Conservation (phyloP, 2,329 filamentous ascomycete genomes). For the Chrysoporthe puriensis region DNA sequence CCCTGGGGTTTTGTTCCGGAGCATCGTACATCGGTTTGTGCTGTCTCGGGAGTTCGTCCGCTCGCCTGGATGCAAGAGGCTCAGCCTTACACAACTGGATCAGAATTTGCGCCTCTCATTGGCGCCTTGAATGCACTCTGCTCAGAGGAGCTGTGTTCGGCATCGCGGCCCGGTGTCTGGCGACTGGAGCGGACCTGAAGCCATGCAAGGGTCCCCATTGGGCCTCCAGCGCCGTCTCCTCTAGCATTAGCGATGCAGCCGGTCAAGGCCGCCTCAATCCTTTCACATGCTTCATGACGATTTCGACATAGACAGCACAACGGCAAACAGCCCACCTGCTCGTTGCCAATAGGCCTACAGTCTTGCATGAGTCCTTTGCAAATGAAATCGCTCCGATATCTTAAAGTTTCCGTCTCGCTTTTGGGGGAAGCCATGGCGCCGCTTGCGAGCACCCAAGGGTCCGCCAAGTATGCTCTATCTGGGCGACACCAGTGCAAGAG, state of each 20-base stretch:
- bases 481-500: neutral
- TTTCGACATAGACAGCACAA: neutral
- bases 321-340: neutral
- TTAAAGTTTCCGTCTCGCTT: neutral
- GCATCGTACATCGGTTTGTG: neutral
- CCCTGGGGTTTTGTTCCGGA: neutral
- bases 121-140: neutral
- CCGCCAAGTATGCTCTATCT: neutral
- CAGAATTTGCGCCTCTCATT: neutral
- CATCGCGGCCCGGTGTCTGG: neutral
- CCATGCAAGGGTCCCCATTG: constrained; percentile 5
- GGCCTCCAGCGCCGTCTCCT: neutral
- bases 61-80: neutral
- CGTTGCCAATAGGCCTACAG: neutral
- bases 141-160: neutral
- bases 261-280: constrained; percentile 1
- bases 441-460: neutral
- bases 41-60: neutral
- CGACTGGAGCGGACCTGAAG: neutral
- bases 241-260: constrained; percentile 10
- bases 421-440: neutral
- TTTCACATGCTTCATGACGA: neutral
- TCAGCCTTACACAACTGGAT: constrained; percentile 7
- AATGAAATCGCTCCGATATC: neutral
- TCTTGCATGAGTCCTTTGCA: neutral